Base-by-base conservation (phyloP, 1,284 basidiomycete species). In the Cutaneotrichosporon sp. region DNA sequence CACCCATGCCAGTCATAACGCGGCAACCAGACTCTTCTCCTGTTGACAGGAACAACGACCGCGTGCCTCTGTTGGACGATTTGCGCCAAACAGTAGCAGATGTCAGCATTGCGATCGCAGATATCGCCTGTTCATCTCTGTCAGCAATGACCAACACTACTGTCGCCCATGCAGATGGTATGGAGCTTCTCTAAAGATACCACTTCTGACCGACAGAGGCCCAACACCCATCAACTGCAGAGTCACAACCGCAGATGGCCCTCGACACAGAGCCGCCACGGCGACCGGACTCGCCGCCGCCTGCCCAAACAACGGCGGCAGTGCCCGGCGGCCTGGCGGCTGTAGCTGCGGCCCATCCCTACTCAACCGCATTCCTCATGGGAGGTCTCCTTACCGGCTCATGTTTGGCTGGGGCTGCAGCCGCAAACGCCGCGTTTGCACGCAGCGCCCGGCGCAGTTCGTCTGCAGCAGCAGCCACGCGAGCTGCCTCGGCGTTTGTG, bases 291-390 rank as follows among this genome's bases (percentile, higher is more conserved):
- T 30, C 26, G 26, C 26, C 26, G 10, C 26, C 26, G 10, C 26
- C 5, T 5, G 26, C 26, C 26, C 26, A 30, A 4, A 23, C 36
- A 2, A 42, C 52, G 2, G 42, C 52, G 1, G 52, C 37, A 20
- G 37, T 56, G 7, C 51, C 55, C 5, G 38, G 45, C 14, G 15
- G 45, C 26, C 18, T 58, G 4, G 26, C 33, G 4, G n/a, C 34
- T 14, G 17, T 53, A 20, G 50, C 50, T 12, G 47, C 51, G 1
- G 36, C 37, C 18, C 57, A 59, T 45, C 57, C 57, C 18, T 55
- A 55, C 51, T 52, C 53, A 22, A 52, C 53, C 14, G 54, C 57
- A 2, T 59, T 59, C 39, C 54, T 59, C 17, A 40, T 55, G 34
- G 57, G 57, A 4, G 57, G 53, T 0, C 41, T 51, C 14, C 21